These are phyloP conservation scores for Anthoceros angustus DNA, from an alignment of 225 moss, liverwort and hornwort genomes.

Conservation along the genomic window DNA sequence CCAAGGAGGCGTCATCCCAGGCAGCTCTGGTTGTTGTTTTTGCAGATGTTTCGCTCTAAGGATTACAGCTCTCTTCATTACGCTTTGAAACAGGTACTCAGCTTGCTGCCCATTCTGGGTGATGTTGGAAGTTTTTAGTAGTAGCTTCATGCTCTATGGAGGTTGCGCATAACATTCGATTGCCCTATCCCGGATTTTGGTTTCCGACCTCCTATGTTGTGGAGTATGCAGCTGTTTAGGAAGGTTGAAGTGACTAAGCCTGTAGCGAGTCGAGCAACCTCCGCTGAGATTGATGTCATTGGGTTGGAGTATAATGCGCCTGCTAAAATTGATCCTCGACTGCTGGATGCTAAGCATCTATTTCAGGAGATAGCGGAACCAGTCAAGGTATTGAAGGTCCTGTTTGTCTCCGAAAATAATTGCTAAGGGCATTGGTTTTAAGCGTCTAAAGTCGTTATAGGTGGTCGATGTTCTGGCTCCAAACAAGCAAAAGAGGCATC, in stretches of 20 bases:
- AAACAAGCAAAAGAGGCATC: slow-evolving; percentile 84
- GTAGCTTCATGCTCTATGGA: too few species aligned
- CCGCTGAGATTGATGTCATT: slow-evolving; percentile 87
- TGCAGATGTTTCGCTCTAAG: slow-evolving; percentile 88
- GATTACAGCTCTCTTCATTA: slow-evolving; percentile 94
- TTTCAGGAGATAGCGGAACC: slow-evolving; percentile 69
- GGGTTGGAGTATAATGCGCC: slow-evolving; percentile 63
- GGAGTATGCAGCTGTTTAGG: slow-evolving; percentile 48
- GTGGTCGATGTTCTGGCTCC: slow-evolving; percentile 69
- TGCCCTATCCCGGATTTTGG: not conserved
- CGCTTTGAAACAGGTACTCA: slow-evolving; percentile 72
- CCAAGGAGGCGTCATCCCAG: slow-evolving; percentile 60
- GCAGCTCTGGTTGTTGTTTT: slow-evolving; percentile 49
- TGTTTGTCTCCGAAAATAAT: not conserved
- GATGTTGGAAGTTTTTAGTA: too few species aligned
- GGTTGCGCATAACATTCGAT: not conserved
- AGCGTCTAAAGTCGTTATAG: slow-evolving; percentile 41
- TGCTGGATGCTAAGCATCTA: slow-evolving; percentile 74
- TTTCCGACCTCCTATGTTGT: not conserved
- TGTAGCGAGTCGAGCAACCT: slow-evolving; percentile 90
- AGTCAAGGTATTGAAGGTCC: slow-evolving; percentile 37
- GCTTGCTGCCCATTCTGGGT: not conserved
- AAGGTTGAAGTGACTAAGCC: slow-evolving; percentile 99
- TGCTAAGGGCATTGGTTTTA: not conserved
- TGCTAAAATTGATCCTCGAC: slow-evolving; percentile 87